These are phyloP conservation scores for Pseudopyrenochaeta lycopersici DNA, from an alignment of 2,329 filamentous ascomycete species.

Conservation along the genomic window DNA sequence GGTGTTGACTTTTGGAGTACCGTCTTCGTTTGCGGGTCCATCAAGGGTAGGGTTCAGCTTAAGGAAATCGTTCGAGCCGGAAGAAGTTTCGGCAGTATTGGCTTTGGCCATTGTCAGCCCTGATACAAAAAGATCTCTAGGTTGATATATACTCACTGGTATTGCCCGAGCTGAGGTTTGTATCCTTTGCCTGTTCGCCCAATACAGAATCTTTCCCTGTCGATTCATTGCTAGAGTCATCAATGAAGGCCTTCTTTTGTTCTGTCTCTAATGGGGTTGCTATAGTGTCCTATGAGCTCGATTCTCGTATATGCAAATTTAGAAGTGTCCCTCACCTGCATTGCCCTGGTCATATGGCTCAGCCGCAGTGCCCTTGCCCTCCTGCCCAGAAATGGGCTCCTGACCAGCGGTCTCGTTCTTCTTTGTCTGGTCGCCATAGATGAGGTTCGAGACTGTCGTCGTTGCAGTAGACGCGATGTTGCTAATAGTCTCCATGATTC, in stretches of 20 bases:
- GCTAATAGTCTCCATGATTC: slow-evolving; percentile 50
- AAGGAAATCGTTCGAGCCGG: slow-evolving; percentile 20
- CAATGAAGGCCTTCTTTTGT: slow-evolving; percentile 2
- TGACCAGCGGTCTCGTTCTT: slow-evolving; percentile 51
- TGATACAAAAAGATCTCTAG: too few relatives aligned
- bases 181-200: slow-evolving; percentile 73
- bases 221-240: slow-evolving; percentile 36
- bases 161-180: too few relatives aligned
- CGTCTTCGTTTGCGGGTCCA: slow-evolving; percentile 6
- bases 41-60: slow-evolving; percentile 22
- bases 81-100: background rate
- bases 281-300: slow-evolving; percentile 3
- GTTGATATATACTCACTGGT: background rate
- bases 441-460: slow-evolving; percentile 44
- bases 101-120: background rate
- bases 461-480: slow-evolving; percentile 40
- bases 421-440: slow-evolving; percentile 47
- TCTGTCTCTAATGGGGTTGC: slow-evolving; percentile 11
- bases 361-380: slow-evolving; percentile 71
- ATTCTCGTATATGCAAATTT: too few relatives aligned
- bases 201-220: slow-evolving; percentile 73
- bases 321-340: slow-evolving; percentile 5
- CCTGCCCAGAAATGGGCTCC: slow-evolving; percentile 78
- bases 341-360: slow-evolving; percentile 86
- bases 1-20: slow-evolving; percentile 19